A percentile compares a stretch with the other conserved stretches of the same genome.
Conservation (phyloP, 768 basidiomycete genomes). For the Agrocybe chaxingu region DNA sequence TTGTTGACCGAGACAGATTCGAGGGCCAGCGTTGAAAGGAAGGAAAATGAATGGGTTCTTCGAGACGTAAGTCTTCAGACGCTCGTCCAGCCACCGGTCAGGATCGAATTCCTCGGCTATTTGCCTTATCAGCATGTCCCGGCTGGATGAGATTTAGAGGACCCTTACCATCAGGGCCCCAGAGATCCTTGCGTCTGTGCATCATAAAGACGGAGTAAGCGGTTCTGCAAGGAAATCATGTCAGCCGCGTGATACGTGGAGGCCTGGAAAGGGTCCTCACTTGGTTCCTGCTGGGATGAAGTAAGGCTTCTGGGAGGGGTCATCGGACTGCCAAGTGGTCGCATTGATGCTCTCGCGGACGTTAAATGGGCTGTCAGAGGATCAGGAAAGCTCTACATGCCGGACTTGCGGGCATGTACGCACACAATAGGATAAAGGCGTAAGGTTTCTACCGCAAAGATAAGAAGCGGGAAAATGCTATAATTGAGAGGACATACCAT, state of each 20-base stretch:
- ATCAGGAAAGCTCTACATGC: background rate
- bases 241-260: background rate
- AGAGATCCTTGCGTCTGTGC: slow-evolving; percentile 64
- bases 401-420: slow-evolving; percentile 6
- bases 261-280: slow-evolving; percentile 24
- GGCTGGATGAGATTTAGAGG: background rate
- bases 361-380: slow-evolving; percentile 41
- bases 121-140: background rate
- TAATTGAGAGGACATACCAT: slow-evolving; percentile 37
- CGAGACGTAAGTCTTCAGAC: slow-evolving; percentile 57
- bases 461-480: background rate
- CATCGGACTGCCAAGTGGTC: slow-evolving; percentile 44
- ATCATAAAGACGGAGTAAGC: slow-evolving; percentile 59
- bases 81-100: slow-evolving; percentile 65
- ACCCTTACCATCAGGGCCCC: slow-evolving; percentile 65
- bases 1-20: slow-evolving; percentile 62
- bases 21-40: slow-evolving; percentile 59
- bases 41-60: slow-evolving; percentile 71
- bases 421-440: slow-evolving; percentile 56
- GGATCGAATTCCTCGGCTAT: slow-evolving; percentile 68
- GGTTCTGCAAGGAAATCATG: slow-evolving; percentile 23
- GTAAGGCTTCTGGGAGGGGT: slow-evolving; percentile 43
- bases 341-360: slow-evolving; percentile 44
- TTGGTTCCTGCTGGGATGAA: slow-evolving; percentile 52
- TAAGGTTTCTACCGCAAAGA: slow-evolving; percentile 39